Base-by-base conservation (phyloP, 176 grass and related monocot genomes). In the Melocanna baccifera region DNA sequence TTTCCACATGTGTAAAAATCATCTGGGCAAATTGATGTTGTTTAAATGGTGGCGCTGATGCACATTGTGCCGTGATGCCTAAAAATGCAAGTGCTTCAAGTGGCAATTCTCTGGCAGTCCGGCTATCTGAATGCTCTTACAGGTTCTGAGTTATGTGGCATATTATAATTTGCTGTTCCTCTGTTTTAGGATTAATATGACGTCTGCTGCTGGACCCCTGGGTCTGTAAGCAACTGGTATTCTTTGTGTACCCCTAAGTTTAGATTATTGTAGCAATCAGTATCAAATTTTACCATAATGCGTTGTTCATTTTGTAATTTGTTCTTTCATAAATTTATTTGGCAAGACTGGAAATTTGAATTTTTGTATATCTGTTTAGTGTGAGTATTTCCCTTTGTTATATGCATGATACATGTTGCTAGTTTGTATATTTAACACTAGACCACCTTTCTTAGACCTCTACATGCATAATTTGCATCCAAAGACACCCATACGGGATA, bases 131-230 rank as follows among this genome's bases (percentile, higher is more conserved):
- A 72, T 86, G 29, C 18, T 86, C 56, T 51, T 70, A 1, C 39
- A 78, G 74, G 29, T 63, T 84, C 1, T n/a, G 42, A 59, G 63
- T 12, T 69, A 12, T 68, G 26, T 41, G 76, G 5, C 41, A 63
- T 86, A 19, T 20, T 78, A 61, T 50, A 86, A 22, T 61, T 20
- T 71, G 30, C 1, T 71, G 10, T 63, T 79, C 42, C 75, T 40
- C 42, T 78, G 36, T 64, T 63, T 9, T 39, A 62, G 76, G 69
- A 64, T 63, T 62, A 39, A 62, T 79, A 63, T 50, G 41, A 28
- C 42, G 78, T 69, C 10, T 29, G 32, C 28, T 86, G 25, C 40
- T 86, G 41, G 75, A 79, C 55, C 75, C 52, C 30, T 69, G 12
- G 7, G 75, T 58, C 39, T 78, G 19, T 19, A 47, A 61, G 74